These are phyloP conservation scores for Euphorbia tirucalli DNA, from an alignment of 345 rosid genomes.

Conservation along the genomic window DNA sequence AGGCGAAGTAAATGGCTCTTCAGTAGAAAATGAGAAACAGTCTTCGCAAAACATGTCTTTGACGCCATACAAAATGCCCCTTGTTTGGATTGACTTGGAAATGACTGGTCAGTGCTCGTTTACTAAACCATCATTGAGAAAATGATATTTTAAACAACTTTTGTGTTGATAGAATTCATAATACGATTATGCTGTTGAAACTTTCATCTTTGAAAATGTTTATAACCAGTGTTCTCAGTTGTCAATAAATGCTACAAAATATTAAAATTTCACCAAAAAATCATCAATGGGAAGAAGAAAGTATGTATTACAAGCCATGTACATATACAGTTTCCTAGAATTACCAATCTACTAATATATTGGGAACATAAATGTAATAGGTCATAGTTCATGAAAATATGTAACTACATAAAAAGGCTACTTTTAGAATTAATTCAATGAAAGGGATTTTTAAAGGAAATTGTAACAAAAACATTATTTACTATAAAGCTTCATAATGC, in stretches of 20 bases:
- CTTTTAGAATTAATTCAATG: neutral
- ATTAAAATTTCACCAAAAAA: too few species aligned
- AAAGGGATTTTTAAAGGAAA: neutral
- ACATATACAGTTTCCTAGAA: too few species aligned
- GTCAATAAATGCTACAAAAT: neutral
- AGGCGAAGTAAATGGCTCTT: conserved; percentile 19
- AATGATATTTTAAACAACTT: neutral
- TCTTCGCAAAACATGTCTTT: conserved; percentile 4
- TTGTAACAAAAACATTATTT: neutral
- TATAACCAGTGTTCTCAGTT: neutral
- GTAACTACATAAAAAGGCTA: neutral
- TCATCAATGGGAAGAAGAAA: too few species aligned
- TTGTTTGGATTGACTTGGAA: conserved; percentile 94
- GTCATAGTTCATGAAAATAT: neutral
- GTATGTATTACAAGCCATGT: too few species aligned
- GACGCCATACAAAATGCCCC: conserved; percentile 56
- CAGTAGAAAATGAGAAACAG: neutral
- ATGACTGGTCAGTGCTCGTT: conserved; percentile 65
- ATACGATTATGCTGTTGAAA: neutral
- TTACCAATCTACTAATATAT: too few species aligned
- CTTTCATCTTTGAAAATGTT: neutral
- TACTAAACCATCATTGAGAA: neutral
- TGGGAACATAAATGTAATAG: neutral
- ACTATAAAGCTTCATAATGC: neutral
- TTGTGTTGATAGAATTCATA: neutral